Evolutionary conservation across 257 asterid species (phyloP).

Genomic region (Solanum chmielewskii): DNA sequence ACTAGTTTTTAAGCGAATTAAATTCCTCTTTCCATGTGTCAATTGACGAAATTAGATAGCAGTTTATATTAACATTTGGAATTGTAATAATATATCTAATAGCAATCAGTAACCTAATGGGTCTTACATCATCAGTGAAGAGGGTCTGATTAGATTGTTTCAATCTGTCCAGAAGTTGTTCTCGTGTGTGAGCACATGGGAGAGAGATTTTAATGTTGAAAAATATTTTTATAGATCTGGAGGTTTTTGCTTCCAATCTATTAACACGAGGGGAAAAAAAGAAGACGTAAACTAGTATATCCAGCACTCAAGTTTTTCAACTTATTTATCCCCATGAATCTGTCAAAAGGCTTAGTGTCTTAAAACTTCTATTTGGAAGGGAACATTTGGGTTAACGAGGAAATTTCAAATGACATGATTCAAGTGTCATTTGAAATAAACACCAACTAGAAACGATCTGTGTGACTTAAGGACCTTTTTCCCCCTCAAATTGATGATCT

Average conservation of each 20-base stretch:
- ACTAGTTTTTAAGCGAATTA: neutral
- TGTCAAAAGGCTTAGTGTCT: neutral
- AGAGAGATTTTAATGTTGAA: neutral
- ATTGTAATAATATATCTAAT: neutral
- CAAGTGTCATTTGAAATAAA: neutral
- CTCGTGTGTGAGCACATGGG: neutral
- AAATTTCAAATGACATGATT: neutral
- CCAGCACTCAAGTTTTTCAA: neutral
- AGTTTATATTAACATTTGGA: neutral
- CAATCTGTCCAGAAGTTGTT: neutral
- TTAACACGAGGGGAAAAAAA: neutral
- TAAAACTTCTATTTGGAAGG: neutral
- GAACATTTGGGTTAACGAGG: neutral
- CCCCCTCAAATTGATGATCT: neutral
- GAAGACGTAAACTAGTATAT: neutral
- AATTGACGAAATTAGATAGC: neutral
- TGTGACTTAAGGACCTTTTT: neutral
- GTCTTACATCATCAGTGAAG: neutral
- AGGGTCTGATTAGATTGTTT: neutral
- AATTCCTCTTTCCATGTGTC: neutral
- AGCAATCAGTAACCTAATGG: neutral
- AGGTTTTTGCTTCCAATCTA: neutral
- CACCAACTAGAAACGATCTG: neutral
- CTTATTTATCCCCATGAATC: neutral
- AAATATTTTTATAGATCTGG: neutral